Base-by-base conservation (phyloP, 257 asterid genomes). In the Salvia miltiorrhiza region DNA sequence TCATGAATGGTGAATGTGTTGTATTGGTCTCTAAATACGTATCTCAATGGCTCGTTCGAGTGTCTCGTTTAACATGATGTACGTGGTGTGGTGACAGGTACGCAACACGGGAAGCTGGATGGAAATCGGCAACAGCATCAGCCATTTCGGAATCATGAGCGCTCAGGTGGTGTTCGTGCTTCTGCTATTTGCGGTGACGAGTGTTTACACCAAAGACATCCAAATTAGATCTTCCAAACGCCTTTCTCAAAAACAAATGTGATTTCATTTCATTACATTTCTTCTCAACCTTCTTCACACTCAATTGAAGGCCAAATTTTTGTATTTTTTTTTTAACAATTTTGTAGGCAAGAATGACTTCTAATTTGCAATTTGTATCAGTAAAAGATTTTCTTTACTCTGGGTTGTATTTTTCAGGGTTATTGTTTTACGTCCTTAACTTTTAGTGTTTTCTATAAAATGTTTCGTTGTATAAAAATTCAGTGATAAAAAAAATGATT, bases 91-190 rank as follows among this genome's bases (percentile, higher is more conserved):
- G 39, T 73, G n/a, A 71, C 81, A 92, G 97, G 99, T 89, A 41
- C 83, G 70, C 53, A 94, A 94, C 59, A 91, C 92, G 1, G 99
- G 99, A 67, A 91, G 99, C 82, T 94, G 97, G 99, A 94, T 94
- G 97, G 99, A 94, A 79, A 94, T 94, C 16, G 99, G 99, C 1
- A 94, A 94, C 90, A 90, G 88, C 86, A 94, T 94, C 3, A 94
- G 99, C 84, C 97, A 94, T 85, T 94, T 91, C 19, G 97, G 99
- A 8, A 94, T 89, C 56, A 89, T 94, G 99, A 94, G 99, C 65
- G 97, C 97, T 32, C 97, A 91, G 71, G 99, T 94, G 16, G 99
- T 91, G 74, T 91, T 91, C 45, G 97, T 91, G 64, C 90, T 91
- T 5, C 47, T 89, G 89, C 91, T 94, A 28, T 89, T 89, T 40